Evolutionary conservation across 257 asterid genomes (phyloP).

Genomic region (Ocimum tenuiflorum): DNA sequence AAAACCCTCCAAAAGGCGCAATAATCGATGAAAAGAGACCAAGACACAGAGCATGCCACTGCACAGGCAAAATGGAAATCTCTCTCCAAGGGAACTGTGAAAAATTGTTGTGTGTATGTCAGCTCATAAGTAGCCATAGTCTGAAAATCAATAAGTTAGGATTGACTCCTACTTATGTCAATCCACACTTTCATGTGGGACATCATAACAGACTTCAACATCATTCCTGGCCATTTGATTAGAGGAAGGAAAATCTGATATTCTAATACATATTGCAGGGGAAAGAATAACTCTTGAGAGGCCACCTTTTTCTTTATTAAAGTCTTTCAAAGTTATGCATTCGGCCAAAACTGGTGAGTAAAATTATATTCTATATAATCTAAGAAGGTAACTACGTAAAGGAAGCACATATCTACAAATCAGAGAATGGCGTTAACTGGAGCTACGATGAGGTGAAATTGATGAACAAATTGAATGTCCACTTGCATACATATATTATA

Average conservation of each 20-base stretch:
- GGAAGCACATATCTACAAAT: neutral
- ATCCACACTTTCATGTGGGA: too few relatives aligned
- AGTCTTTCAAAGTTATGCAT: neutral
- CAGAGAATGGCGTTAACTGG: neutral
- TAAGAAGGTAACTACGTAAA: neutral
- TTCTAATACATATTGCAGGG: neutral
- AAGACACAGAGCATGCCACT: conserved; percentile 73
- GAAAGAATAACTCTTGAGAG: neutral
- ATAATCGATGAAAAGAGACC: conserved; percentile 82
- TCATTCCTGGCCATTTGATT: neutral
- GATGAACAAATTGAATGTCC: neutral
- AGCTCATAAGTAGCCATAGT: conserved; percentile 9
- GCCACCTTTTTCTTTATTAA: neutral
- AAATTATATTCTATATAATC: neutral
- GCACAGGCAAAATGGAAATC: conserved; percentile 59
- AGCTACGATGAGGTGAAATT: neutral
- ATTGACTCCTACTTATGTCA: too few relatives aligned
- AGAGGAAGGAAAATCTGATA: neutral
- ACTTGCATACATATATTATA: neutral
- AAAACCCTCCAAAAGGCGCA: conserved; percentile 90
- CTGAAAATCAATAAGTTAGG: neutral
- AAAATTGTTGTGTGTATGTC: neutral
- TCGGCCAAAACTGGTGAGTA: neutral
- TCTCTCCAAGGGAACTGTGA: conserved; percentile 71
- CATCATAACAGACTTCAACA: neutral